Evolutionary conservation across 257 asterid genomes (phyloP).

Genomic region (Apocynum venetum): DNA sequence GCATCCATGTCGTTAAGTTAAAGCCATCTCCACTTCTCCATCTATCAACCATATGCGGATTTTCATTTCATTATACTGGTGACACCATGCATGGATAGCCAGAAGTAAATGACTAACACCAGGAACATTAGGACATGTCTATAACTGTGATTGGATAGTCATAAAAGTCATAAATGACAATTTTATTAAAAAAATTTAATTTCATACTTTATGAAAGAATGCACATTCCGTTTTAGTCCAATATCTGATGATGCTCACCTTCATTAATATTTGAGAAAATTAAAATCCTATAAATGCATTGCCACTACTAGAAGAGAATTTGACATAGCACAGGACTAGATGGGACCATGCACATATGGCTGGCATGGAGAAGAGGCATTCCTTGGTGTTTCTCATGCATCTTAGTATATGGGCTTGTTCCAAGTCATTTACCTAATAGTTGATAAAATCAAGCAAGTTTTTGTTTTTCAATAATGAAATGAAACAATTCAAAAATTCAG

Average conservation of each 20-base stretch:
- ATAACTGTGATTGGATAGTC: neutral
- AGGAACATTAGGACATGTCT: neutral
- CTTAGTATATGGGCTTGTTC: neutral
- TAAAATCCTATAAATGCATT: neutral
- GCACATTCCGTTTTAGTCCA: neutral
- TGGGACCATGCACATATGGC: neutral
- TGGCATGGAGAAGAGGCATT: neutral
- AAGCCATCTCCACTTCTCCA: neutral
- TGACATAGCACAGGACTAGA: neutral
- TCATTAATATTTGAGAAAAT: neutral
- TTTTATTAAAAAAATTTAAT: neutral
- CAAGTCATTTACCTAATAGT: neutral
- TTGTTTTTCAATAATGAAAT: neutral
- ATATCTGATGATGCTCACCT: neutral
- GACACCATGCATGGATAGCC: neutral
- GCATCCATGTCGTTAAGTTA: neutral
- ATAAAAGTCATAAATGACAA: neutral
- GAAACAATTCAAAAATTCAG: neutral
- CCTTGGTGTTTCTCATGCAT: neutral
- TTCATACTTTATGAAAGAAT: neutral
- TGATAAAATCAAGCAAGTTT: neutral
- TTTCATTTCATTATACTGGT: neutral
- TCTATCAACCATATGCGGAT: neutral
- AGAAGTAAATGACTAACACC: neutral
- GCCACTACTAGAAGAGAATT: neutral